These are phyloP conservation scores for Entomortierella beljakovae DNA, from an alignment of 192 early-diverging fungal genomes.

Conservation along the genomic window DNA sequence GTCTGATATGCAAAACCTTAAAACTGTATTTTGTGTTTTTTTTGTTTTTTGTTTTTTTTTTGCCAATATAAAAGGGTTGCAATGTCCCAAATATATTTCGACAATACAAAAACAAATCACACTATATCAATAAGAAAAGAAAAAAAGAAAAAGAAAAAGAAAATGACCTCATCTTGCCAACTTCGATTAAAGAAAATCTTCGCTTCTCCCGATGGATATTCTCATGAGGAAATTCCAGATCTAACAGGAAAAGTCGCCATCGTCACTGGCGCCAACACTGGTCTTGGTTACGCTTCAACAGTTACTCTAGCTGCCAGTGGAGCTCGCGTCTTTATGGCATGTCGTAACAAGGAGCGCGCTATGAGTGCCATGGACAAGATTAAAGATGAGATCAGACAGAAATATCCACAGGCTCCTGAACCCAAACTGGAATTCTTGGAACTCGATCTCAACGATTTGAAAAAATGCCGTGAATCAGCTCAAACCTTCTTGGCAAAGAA, in stretches of 20 bases:
- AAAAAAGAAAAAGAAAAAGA: too few relatives aligned
- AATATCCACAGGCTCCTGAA: constrained; percentile 15
- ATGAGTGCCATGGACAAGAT: constrained; percentile 15
- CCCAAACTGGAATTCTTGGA: constrained; percentile 50
- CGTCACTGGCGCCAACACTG: constrained; percentile 62
- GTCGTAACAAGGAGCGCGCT: constrained; percentile 18
- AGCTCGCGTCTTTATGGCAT: constrained; percentile 40
- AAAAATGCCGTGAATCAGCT: constrained; percentile 16
- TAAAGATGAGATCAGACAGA: constrained; percentile 33
- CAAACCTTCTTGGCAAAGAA: constrained; percentile 37
- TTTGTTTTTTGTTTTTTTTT: too few relatives aligned
- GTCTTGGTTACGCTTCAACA: constrained; percentile 38
- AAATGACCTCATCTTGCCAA: not conserved
- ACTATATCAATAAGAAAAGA: too few relatives aligned
- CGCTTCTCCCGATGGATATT: constrained; percentile 9
- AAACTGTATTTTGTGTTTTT: too few relatives aligned
- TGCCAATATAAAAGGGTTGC: too few relatives aligned
- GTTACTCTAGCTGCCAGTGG: constrained; percentile 30
- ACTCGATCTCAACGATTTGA: constrained; percentile 38
- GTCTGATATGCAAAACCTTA: too few relatives aligned
- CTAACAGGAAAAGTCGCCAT: constrained; percentile 57
- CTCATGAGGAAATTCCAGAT: constrained; percentile 44
- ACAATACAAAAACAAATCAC: too few relatives aligned
- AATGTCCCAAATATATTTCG: too few relatives aligned
- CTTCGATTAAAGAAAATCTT: constrained; percentile 14